phyloP scores from a whole-genome alignment of 768 basidiomycete genomes.

The Trametes cinnabarina region DNA sequence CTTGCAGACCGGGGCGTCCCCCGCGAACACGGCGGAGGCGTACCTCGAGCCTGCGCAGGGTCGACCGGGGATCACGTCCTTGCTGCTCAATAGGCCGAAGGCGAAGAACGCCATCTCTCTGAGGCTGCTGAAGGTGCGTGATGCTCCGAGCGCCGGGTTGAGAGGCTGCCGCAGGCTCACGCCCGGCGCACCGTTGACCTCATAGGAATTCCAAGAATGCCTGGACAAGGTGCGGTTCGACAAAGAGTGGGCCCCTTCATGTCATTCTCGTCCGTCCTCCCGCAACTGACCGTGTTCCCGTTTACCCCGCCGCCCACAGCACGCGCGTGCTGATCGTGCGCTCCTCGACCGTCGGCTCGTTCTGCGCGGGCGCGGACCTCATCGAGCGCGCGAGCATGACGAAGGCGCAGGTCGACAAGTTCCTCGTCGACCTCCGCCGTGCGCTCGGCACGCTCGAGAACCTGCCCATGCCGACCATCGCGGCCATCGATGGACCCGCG shows the following conservation, averaged over 20 bases:
- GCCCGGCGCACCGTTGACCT: neutral
- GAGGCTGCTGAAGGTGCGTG: slow-evolving; percentile 59
- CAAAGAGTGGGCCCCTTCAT: slow-evolving; percentile 49
- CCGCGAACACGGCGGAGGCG: slow-evolving; percentile 32
- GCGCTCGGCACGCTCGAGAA: slow-evolving; percentile 75
- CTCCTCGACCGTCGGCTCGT: slow-evolving; percentile 72
- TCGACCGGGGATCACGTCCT: slow-evolving; percentile 64
- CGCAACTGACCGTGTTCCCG: neutral
- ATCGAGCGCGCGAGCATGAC: slow-evolving; percentile 84
- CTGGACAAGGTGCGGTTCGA: slow-evolving; percentile 66
- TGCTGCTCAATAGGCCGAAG: slow-evolving; percentile 79
- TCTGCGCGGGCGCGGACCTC: slow-evolving; percentile 93
- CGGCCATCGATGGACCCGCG: slow-evolving; percentile 90
- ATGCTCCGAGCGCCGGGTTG: too few relatives aligned
- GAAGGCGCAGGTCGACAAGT: slow-evolving; percentile 66
- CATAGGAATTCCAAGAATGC: slow-evolving; percentile 69
- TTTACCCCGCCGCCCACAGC: slow-evolving; percentile 35
- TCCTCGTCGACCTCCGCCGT: slow-evolving; percentile 70
- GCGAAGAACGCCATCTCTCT: slow-evolving; percentile 87
- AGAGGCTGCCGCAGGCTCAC: neutral
- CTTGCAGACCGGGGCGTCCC: slow-evolving; percentile 10
- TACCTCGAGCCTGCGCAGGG: slow-evolving; percentile 51
- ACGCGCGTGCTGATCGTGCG: slow-evolving; percentile 80
- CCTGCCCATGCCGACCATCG: slow-evolving; percentile 85
- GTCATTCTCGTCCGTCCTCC: neutral